These are phyloP conservation scores for Amoebophrya sp. DNA, from an alignment of 169 alveolate genomes.

Conservation along the genomic window DNA sequence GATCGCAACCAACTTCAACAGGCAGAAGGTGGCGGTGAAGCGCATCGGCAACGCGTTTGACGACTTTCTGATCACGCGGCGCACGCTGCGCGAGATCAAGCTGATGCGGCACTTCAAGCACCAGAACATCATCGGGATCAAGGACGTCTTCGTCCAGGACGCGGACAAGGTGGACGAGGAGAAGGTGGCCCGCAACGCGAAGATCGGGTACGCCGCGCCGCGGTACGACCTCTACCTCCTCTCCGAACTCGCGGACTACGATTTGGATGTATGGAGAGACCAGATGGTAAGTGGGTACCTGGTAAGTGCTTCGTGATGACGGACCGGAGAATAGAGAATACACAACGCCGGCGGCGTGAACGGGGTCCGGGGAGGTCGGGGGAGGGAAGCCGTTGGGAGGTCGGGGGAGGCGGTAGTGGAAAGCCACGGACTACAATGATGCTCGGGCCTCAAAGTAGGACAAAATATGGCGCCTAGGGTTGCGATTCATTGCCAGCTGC, in stretches of 20 bases:
- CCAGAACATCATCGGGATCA: constrained; percentile 33
- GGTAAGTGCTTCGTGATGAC: too few species aligned
- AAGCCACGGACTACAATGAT: too few species aligned
- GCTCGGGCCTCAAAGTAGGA: too few species aligned
- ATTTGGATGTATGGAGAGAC: not conserved
- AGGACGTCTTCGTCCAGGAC: not conserved
- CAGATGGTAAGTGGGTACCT: too few species aligned
- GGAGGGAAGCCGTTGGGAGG: too few species aligned
- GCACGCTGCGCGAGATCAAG: constrained; percentile 67
- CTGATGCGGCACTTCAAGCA: constrained; percentile 37
- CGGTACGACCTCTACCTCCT: not conserved
- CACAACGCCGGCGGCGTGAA: too few species aligned
- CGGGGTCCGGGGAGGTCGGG: too few species aligned
- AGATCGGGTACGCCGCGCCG: not conserved
- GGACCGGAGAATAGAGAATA: too few species aligned
- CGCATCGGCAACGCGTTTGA: constrained; percentile 64
- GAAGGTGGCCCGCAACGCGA: constrained; percentile 41
- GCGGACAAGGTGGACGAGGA: constrained; percentile 48
- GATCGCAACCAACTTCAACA: too few species aligned
- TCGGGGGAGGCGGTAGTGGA: too few species aligned
- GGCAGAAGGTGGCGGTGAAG: constrained; percentile 50
- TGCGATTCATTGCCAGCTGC: too few species aligned
- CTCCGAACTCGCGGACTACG: not conserved
- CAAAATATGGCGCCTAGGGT: too few species aligned
- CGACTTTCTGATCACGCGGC: constrained; percentile 59